Evolutionary conservation across 2,329 filamentous ascomycete species (phyloP).

Genomic region (Penicillium sp.): DNA sequence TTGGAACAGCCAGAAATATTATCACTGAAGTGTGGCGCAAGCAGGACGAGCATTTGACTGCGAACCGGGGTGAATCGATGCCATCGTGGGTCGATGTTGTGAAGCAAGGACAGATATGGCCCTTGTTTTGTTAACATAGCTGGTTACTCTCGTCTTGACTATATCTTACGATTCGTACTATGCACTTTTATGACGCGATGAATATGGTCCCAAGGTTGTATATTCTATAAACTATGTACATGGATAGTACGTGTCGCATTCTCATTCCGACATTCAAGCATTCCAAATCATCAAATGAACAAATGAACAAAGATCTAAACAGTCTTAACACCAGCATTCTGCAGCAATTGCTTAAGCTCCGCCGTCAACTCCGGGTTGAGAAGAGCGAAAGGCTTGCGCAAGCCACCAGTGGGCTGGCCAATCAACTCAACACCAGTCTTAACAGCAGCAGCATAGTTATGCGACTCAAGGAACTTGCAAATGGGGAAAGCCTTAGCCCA

Average conservation of each 20-base stretch:
- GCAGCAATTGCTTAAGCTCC: conserved; percentile 33
- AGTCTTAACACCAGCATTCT: conserved; percentile 34
- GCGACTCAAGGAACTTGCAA: conserved; percentile 44
- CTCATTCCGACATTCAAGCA: not conserved
- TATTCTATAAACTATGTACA: too few species aligned
- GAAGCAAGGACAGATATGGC: conserved; percentile 21
- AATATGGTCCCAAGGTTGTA: not conserved
- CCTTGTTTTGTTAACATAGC: conserved; percentile 21
- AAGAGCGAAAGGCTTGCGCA: conserved; percentile 44
- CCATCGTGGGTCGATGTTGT: conserved; percentile 26
- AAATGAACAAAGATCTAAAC: conserved; percentile 9
- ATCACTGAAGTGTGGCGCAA: conserved; percentile 24
- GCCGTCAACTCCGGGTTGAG: conserved; percentile 25
- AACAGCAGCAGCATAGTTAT: conserved; percentile 42
- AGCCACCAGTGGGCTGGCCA: conserved; percentile 41
- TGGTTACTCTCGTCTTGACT: not conserved
- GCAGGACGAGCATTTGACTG: conserved; percentile 22
- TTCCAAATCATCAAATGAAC: not conserved
- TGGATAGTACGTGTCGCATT: not conserved
- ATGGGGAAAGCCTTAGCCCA: conserved; percentile 45
- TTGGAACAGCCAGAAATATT: conserved; percentile 21
- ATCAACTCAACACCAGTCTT: conserved; percentile 46
- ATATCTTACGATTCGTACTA: not conserved
- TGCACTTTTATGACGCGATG: not conserved
- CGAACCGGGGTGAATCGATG: conserved; percentile 17